Evolutionary conservation across 108 stramenopile species (phyloP), one percentile per base, ranked within the genome.

Genomic region (Fragilariopsis cylindrus): DNA sequence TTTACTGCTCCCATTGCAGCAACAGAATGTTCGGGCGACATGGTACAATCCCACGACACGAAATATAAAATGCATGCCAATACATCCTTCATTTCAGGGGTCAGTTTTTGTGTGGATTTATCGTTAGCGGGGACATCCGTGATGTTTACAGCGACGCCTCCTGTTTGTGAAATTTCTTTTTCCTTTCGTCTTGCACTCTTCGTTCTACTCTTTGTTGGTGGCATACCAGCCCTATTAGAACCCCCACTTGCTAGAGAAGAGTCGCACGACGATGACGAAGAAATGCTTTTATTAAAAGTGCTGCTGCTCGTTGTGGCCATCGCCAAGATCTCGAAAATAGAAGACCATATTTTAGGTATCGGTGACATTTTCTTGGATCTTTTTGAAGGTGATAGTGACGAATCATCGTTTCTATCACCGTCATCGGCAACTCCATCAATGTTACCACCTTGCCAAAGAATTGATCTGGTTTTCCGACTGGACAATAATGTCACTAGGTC

Each of bases 41-140:
- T 48, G 40, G 86, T 85, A 57, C 88, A 88, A 74, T 87, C 87
- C 57, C 75, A 70, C 18, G 87, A 84, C 8, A 92, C 42, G 48
- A 75, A 84, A 60, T 81, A 75, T 12, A 78, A 67, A 15, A 88
- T 69, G 49, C 79, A 67, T 15, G 85, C 72, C 75, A 89, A 72
- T n/a, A 82, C 82, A 60, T 82, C 66, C 15, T 45, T 19, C 55
- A 75, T n/a, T 52, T 73, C 67, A 9, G 54, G 44, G 13, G 57
- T 63, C 42, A 44, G 41, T 55, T 57, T 18, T 13, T 40, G 19
- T 21, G 55, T 9, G 4, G 65, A 39, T 6, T 18, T 7, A 4
- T 39, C n/a, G 65, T 13, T 44, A 7, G 46, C 16, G 4, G 43
- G 43, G 30, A 15, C 11, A 15, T 11, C 65, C 21, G 75, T 65